A percentile compares a stretch with the other conserved stretches of the same genome.
Evolutionary conservation across 2,329 filamentous ascomycete species (phyloP).

Genomic region (Neocucurbitaria cava): DNA sequence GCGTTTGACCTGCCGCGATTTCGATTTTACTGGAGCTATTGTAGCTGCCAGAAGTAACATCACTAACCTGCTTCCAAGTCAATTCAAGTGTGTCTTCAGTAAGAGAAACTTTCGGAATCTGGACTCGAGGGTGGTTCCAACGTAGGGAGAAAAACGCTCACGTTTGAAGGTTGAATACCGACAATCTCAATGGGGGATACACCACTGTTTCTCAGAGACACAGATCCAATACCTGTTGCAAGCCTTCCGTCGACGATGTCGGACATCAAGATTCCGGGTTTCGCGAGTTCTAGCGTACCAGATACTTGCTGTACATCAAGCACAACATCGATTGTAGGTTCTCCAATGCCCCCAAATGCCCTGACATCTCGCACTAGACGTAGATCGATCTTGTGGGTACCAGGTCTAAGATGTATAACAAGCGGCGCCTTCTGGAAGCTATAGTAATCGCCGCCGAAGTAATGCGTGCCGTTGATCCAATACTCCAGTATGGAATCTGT

Average conservation of each 20-base stretch:
- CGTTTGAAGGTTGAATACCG: slow-evolving; percentile 34
- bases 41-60: not conserved
- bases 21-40: slow-evolving; percentile 14
- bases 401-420: slow-evolving; percentile 58
- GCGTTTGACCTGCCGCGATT: slow-evolving; percentile 50
- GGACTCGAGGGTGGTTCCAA: slow-evolving; percentile 4
- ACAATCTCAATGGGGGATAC: slow-evolving; percentile 43
- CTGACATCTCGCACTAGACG: slow-evolving; percentile 64
- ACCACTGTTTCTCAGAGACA: slow-evolving; percentile 58
- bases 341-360: slow-evolving; percentile 60
- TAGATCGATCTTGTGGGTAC: slow-evolving; percentile 59
- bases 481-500: slow-evolving; percentile 60
- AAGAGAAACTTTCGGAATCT: slow-evolving; percentile 25
- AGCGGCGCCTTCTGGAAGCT: slow-evolving; percentile 58
- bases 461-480: slow-evolving; percentile 58
- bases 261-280: slow-evolving; percentile 54
- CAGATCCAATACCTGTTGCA: slow-evolving; percentile 56
- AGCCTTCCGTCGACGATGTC: slow-evolving; percentile 60
- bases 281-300: slow-evolving; percentile 41
- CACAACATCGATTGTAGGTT: slow-evolving; percentile 54
- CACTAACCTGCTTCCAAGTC: slow-evolving; percentile 17
- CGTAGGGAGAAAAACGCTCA: slow-evolving; percentile 12
- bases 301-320: slow-evolving; percentile 29
- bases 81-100: slow-evolving; percentile 12
- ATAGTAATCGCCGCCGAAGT: slow-evolving; percentile 67